Evolutionary conservation across 345 rosid species (phyloP).

Genomic region (Theobroma cacao): DNA sequence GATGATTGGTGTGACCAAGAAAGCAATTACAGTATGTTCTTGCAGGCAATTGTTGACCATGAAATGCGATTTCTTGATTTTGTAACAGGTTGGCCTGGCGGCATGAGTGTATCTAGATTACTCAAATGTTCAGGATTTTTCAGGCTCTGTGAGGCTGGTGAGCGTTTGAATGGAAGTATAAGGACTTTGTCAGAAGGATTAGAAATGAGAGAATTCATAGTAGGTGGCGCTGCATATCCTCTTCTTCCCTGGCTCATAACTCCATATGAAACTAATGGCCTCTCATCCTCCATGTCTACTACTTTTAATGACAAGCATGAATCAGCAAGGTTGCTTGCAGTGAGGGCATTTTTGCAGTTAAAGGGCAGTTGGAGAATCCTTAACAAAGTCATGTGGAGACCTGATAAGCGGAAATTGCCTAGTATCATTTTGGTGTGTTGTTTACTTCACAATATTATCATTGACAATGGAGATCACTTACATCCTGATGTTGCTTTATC

Average conservation of each 20-base stretch:
- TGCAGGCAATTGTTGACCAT: conserved; percentile 85
- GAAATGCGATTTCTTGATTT: conserved; percentile 91
- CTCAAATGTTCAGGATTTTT: conserved; percentile 78
- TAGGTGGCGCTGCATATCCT: conserved; percentile 79
- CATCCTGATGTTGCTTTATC: conserved; percentile 64
- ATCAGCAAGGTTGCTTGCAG: conserved; percentile 65
- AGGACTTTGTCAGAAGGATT: conserved; percentile 37
- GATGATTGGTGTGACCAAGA: conserved; percentile 96
- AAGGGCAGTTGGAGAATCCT: conserved; percentile 96
- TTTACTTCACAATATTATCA: conserved; percentile 77
- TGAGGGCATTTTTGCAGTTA: conserved; percentile 65
- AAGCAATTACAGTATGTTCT: conserved; percentile 83
- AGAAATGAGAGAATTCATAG: conserved; percentile 66
- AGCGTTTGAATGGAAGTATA: conserved; percentile 54
- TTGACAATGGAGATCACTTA: conserved; percentile 72
- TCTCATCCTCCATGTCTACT: conserved; percentile 31
- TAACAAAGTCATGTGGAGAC: conserved; percentile 95
- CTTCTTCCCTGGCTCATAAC: conserved; percentile 92
- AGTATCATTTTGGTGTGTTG: conserved; percentile 87
- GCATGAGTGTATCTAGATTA: conserved; percentile 65
- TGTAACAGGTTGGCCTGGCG: conserved; percentile 97
- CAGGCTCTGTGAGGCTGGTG: conserved; percentile 60
- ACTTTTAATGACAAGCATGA: conserved; percentile 54
- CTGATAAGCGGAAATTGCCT: conserved; percentile 84
- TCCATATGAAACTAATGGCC: conserved; percentile 46